Evolutionary conservation across 768 basidiomycete species (phyloP).

Genomic region (Phaeolepiota aurea): DNA sequence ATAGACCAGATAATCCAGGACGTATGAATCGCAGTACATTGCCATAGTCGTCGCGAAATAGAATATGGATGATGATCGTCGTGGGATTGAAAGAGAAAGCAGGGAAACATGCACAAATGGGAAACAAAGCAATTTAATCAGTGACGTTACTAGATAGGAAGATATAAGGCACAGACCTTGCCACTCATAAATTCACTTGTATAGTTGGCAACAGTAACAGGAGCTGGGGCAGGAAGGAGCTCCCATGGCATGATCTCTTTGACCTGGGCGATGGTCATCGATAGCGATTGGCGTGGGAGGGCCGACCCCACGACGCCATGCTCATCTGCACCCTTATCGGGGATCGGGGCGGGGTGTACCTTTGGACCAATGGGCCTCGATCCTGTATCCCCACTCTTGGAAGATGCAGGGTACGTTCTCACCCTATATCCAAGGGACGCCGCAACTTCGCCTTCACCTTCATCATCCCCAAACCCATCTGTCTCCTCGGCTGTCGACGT

Average conservation of each 20-base stretch:
- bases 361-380: too few relatives aligned
- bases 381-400: too few relatives aligned
- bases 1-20: too few relatives aligned
- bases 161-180: not conserved
- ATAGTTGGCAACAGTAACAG: not conserved
- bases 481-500: not conserved
- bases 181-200: too few relatives aligned
- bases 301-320: not conserved
- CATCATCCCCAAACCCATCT: not conserved
- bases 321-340: too few relatives aligned
- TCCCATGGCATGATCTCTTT: constrained; percentile 1
- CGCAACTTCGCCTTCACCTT: not conserved
- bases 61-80: too few relatives aligned
- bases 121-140: not conserved
- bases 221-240: not conserved
- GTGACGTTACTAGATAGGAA: not conserved
- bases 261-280: not conserved
- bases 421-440: too few relatives aligned
- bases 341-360: not conserved
- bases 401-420: too few relatives aligned
- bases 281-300: not conserved
- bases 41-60: too few relatives aligned
- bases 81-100: not conserved
- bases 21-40: too few relatives aligned
- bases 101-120: not conserved